A percentile compares a stretch with the other conserved stretches of the same genome.
Evolutionary conservation across 331 rosid genomes (phyloP).

Genomic region (Rosa hybrid): DNA sequence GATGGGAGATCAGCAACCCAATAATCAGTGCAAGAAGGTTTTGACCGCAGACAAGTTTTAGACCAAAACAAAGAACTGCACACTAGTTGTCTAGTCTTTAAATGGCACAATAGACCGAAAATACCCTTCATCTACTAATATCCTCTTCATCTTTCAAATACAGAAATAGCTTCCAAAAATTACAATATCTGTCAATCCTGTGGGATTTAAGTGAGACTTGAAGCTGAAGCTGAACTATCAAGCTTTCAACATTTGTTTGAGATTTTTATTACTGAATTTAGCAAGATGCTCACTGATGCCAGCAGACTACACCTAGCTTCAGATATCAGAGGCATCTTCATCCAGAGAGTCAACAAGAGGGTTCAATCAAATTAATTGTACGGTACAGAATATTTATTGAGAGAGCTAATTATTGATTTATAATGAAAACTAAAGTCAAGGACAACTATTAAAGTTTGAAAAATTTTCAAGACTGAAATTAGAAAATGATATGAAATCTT

Average conservation of each 20-base stretch:
- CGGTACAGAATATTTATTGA: neutral
- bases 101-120: neutral
- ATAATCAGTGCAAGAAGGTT: neutral
- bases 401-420: neutral
- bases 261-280: neutral
- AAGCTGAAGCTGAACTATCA: neutral
- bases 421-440: neutral
- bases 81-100: neutral
- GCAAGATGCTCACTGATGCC: neutral
- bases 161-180: neutral
- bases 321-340: neutral
- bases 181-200: neutral
- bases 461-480: neutral
- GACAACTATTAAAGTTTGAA: neutral
- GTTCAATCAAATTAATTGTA: neutral
- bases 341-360: neutral
- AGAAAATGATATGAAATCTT: neutral
- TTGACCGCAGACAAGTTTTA: neutral
- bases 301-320: conserved; percentile 2
- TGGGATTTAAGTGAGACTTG: neutral
- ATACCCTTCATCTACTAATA: neutral
- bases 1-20: neutral
- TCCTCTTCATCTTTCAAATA: neutral
- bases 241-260: neutral
- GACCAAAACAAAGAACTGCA: neutral